phyloP scores from a whole-genome alignment of 768 basidiomycete genomes.

The Hericium coralloides region DNA sequence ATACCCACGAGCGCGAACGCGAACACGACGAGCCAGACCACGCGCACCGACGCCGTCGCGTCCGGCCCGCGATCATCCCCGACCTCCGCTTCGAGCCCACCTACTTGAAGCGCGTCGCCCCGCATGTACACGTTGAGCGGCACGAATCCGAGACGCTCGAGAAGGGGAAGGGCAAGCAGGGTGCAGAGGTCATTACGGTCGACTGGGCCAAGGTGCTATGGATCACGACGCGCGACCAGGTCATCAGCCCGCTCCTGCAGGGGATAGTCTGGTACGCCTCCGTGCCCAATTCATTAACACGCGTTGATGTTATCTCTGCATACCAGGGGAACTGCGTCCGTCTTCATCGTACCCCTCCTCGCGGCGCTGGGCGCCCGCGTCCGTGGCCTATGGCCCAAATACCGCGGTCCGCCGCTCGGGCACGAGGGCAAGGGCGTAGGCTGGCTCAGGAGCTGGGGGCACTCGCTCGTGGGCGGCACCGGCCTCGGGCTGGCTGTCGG shows the following conservation, averaged over 20 bases:
- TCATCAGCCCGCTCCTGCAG: conserved; percentile 59
- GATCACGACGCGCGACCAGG: conserved; percentile 60
- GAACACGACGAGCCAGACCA: no score
- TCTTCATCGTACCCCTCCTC: not conserved
- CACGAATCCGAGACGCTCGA: conserved; percentile 11
- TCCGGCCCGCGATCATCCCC: conserved; percentile 37
- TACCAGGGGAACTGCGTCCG: not conserved
- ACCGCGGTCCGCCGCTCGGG: not conserved
- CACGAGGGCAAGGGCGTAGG: conserved; percentile 1
- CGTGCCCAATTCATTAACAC: not conserved
- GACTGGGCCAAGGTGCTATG: conserved; percentile 53
- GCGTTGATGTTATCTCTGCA: not conserved
- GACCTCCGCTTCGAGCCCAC: conserved; percentile 72
- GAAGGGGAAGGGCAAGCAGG: conserved; percentile 24
- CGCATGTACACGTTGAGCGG: conserved; percentile 36
- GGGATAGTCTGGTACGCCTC: conserved; percentile 53
- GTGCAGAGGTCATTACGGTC: conserved; percentile 25
- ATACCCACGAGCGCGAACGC: not conserved
- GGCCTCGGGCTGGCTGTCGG: not conserved
- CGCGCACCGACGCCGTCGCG: not conserved
- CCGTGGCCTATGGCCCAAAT: not conserved
- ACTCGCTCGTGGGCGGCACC: not conserved
- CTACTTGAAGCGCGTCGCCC: conserved; percentile 53
- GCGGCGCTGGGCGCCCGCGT: not conserved
- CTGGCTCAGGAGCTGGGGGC: conserved; percentile 1